Evolutionary conservation across 371 early-diverging fungal genomes (phyloP), one percentile per base, ranked within the genome.

Genomic region (Gilbertella persicaria): DNA sequence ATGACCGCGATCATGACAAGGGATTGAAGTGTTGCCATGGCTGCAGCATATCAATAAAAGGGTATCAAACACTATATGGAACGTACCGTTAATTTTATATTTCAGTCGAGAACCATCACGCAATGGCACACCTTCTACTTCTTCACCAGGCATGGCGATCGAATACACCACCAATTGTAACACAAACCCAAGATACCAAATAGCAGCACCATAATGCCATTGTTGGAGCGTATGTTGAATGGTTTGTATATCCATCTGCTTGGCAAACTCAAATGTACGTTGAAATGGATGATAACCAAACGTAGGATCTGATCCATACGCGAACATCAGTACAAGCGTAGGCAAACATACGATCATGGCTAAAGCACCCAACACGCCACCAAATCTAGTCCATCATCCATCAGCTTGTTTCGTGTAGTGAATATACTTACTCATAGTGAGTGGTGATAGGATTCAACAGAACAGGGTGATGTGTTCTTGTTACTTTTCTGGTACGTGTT

Each of bases 51-150:
- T 28, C 58, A 55, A 20, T 20, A 52, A 54, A 46, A 17, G 61
- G 58, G 45, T 30, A 26, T 24, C 9, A 30, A 14, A 19, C 1
- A 14, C 5, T 9, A 24, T 25, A 25, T 13, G 12, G 10, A 29
- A 13, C 53, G 79, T 67, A 75, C 90, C 90, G 74, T 93, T 94
- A 47, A 90, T 71, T 50, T 83, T 85, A 71, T 95, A 95, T 30
- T 53, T 56, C 30, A 94, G 73, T 13, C 71, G 71, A 21, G 69
- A 55, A 16, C 93, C 93, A 58, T 86, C 79, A 24, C 91, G 82
- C 20, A 95, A 66, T 40, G 52, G 50, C n/a, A 84, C 79, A 28
- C 97, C 96, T 40, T 88, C 66, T 7, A 84, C 69, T 25, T 62
- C 66, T 12, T 64, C 58, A n/a, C 92, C 94, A 1, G 96, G 96